phyloP scores from a whole-genome alignment of 495 filamentous ascomycete genomes.

The Neurospora sp. region DNA sequence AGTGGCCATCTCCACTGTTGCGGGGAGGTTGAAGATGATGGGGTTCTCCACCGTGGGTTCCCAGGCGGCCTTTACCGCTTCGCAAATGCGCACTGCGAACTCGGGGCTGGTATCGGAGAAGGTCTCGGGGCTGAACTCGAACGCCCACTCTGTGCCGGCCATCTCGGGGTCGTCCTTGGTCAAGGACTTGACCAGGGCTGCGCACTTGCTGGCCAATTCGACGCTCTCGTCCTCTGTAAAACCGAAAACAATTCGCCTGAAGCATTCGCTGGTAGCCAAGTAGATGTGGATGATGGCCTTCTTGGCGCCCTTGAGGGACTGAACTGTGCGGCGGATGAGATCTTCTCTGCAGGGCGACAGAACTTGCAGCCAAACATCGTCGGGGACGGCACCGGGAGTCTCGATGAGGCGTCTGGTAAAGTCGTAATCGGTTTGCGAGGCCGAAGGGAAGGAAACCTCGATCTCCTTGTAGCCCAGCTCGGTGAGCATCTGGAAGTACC shows the following conservation, averaged over 20 bases:
- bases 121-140: constrained; percentile 93
- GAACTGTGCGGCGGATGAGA: constrained; percentile 81
- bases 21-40: constrained; percentile 96
- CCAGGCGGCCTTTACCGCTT: constrained; percentile 95
- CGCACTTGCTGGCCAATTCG: constrained; percentile 75
- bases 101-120: constrained; percentile 88
- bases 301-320: constrained; percentile 81
- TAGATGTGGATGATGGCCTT: constrained; percentile 97
- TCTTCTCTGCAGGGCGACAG: constrained; percentile 90
- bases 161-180: constrained; percentile 87
- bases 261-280: constrained; percentile 88
- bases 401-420: constrained; percentile 84
- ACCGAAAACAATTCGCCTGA: constrained; percentile 79
- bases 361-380: constrained; percentile 94
- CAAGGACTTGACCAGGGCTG: constrained; percentile 75
- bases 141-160: constrained; percentile 75
- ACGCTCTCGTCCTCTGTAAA: constrained; percentile 75
- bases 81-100: constrained; percentile 75
- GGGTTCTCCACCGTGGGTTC: constrained; percentile 68
- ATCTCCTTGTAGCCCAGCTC: constrained; percentile 97
- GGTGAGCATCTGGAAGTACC: constrained; percentile 89
- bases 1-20: constrained; percentile 91
- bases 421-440: constrained; percentile 89
- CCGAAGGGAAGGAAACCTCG: constrained; percentile 91
- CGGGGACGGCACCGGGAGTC: constrained; percentile 75